These are phyloP conservation scores for Sphagnum magellanicum DNA, from an alignment of 228 moss, liverwort and hornwort genomes.

Conservation along the genomic window DNA sequence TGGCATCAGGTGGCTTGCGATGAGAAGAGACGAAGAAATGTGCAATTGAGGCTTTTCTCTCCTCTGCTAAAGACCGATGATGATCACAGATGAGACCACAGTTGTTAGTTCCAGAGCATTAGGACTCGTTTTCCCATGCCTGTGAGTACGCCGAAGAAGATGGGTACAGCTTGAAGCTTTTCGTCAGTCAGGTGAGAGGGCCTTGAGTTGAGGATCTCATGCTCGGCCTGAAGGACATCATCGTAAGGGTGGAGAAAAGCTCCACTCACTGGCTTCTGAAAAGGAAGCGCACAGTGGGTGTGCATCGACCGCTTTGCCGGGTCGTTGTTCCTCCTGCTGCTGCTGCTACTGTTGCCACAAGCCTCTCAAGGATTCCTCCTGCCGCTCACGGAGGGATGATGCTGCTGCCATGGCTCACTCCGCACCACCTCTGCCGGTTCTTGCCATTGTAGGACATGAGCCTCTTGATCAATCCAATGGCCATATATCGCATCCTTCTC, in stretches of 20 bases:
- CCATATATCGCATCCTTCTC: slow-evolving; percentile 31
- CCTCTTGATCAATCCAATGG: slow-evolving; percentile 49
- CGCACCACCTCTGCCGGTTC: slow-evolving; percentile 63
- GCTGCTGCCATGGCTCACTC: slow-evolving; percentile 85
- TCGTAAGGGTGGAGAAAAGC: slow-evolving; percentile 23
- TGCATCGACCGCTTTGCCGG: slow-evolving; percentile 42
- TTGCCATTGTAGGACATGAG: slow-evolving; percentile 48
- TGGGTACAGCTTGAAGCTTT: too few species aligned
- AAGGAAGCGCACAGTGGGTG: slow-evolving; percentile 94
- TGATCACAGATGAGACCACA: too few species aligned
- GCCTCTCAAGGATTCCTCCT: slow-evolving; percentile 36
- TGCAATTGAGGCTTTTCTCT: too few species aligned
- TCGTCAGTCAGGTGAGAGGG: too few species aligned
- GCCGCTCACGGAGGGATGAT: slow-evolving; percentile 25
- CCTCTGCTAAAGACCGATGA: too few species aligned
- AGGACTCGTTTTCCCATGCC: too few species aligned
- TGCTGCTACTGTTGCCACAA: slow-evolving; percentile 13
- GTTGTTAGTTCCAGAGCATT: too few species aligned
- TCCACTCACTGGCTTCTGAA: slow-evolving; percentile 89
- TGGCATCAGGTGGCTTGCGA: too few species aligned
- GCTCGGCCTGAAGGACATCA: too few species aligned
- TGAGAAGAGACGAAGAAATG: too few species aligned
- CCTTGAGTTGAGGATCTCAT: too few species aligned
- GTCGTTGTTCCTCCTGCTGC: slow-evolving; percentile 31
- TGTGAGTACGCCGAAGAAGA: too few species aligned